These are phyloP conservation scores for Tylopilus orsonianus DNA, from an alignment of 1,284 basidiomycete species.

Conservation along the genomic window DNA sequence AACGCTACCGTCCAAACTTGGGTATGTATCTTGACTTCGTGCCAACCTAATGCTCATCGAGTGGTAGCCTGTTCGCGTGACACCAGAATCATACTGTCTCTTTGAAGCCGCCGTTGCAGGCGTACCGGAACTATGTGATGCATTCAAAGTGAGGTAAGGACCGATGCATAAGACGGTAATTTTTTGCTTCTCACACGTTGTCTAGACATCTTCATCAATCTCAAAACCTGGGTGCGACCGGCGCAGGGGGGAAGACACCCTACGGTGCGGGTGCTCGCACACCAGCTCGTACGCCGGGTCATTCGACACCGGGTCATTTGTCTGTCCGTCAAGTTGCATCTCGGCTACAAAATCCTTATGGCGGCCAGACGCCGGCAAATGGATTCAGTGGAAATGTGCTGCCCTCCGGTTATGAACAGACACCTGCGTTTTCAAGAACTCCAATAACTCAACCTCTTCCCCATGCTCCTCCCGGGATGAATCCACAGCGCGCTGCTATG, in stretches of 20 bases:
- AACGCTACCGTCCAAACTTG: conserved; percentile 89
- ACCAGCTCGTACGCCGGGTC: conserved; percentile 69
- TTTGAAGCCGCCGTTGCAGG: conserved; percentile 87
- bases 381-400: conserved; percentile 31
- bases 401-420: conserved; percentile 45
- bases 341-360: conserved; percentile 77
- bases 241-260: conserved; percentile 75
- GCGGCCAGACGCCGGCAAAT: conserved; percentile 47
- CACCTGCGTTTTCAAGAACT: conserved; percentile 48
- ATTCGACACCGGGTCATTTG: conserved; percentile 72
- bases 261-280: conserved; percentile 75
- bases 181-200: conserved; percentile 16
- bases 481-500: conserved; percentile 62
- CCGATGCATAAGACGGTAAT: background rate
- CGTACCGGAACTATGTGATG: conserved; percentile 90
- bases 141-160: conserved; percentile 86
- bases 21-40: conserved; percentile 46
- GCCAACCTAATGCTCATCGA: conserved; percentile 6
- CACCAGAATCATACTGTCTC: conserved; percentile 88
- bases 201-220: conserved; percentile 76
- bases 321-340: conserved; percentile 63
- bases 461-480: conserved; percentile 52
- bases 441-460: conserved; percentile 45
- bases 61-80: conserved; percentile 79
- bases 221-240: conserved; percentile 59